These are phyloP conservation scores for Lactifluus rugatus DNA, from an alignment of 768 basidiomycete species.

Conservation along the genomic window DNA sequence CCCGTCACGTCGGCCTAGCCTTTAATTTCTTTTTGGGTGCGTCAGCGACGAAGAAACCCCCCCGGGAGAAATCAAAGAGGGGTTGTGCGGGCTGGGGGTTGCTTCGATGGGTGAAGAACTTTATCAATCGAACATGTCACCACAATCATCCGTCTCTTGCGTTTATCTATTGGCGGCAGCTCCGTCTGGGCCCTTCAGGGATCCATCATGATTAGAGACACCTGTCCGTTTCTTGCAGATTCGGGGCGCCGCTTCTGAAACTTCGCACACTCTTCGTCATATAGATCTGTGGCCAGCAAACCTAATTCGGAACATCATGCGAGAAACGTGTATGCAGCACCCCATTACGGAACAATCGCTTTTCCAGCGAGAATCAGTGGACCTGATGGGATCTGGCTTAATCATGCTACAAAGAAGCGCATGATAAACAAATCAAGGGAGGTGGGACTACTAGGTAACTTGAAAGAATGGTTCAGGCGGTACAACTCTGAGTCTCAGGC, in stretches of 20 bases:
- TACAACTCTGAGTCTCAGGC: no score
- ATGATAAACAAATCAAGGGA: background rate
- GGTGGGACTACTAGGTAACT: background rate
- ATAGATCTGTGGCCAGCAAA: no score
- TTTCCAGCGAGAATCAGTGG: background rate
- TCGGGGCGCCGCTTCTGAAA: background rate
- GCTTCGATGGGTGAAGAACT: background rate
- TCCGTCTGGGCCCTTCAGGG: background rate
- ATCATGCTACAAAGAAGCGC: background rate
- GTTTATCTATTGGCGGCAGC: background rate
- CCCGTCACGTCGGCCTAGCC: no score
- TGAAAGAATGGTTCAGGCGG: no score
- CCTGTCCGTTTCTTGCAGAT: background rate
- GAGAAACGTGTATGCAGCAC: conserved; percentile 5
- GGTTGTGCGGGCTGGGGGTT: no score
- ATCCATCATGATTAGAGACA: background rate
- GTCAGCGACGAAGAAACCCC: no score
- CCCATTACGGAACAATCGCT: background rate
- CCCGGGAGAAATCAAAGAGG: no score
- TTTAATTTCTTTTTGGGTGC: no score
- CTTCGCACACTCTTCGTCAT: background rate
- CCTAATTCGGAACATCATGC: background rate
- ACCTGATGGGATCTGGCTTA: background rate
- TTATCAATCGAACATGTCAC: background rate
- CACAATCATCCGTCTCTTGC: background rate